These are phyloP conservation scores for Globisporangium yorkense DNA, from an alignment of 352 stramenopile species.

Conservation along the genomic window DNA sequence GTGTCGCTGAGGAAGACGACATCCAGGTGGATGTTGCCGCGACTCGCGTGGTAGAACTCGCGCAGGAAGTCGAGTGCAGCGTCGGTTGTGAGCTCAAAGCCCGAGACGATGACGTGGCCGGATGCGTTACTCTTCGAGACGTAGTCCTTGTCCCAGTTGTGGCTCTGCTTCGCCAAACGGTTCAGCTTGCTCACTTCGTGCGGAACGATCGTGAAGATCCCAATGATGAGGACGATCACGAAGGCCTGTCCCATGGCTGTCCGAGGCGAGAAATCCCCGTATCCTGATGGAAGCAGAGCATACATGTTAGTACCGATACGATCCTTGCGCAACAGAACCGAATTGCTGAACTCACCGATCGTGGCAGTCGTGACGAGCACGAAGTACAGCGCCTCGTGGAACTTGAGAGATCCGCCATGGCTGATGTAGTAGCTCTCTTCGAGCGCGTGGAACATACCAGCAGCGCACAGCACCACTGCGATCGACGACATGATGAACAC, in stretches of 20 bases:
- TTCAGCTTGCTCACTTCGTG: constrained; percentile 59
- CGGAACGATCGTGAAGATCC: constrained; percentile 60
- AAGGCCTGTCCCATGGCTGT: constrained; percentile 56
- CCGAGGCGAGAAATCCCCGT: constrained; percentile 55
- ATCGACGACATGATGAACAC: constrained; percentile 65
- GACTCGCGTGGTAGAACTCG: constrained; percentile 66
- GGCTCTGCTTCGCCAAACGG: constrained; percentile 45
- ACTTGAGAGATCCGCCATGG: constrained; percentile 26
- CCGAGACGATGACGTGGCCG: constrained; percentile 59
- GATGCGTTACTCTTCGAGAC: constrained; percentile 24
- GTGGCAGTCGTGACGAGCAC: constrained; percentile 69
- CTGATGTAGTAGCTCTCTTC: constrained; percentile 42
- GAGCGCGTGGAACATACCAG: constrained; percentile 59
- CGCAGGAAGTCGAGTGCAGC: constrained; percentile 53
- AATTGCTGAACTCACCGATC: constrained; percentile 32
- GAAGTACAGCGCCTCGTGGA: constrained; percentile 71
- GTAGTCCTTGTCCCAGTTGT: constrained; percentile 56
- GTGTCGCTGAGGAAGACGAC: constrained; percentile 59
- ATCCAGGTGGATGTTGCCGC: constrained; percentile 51
- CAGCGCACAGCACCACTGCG: constrained; percentile 55
- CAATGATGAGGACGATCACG: constrained; percentile 63
- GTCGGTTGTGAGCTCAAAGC: constrained; percentile 34
- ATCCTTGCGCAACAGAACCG: too few relatives aligned
- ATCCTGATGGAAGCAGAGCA: constrained; percentile 22
- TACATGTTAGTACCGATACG: too few relatives aligned